A percentile compares a stretch with the other conserved stretches of the same genome.
Evolutionary conservation across 106 monocot genomes (phyloP).

Genomic region (Gastrodia elata): DNA sequence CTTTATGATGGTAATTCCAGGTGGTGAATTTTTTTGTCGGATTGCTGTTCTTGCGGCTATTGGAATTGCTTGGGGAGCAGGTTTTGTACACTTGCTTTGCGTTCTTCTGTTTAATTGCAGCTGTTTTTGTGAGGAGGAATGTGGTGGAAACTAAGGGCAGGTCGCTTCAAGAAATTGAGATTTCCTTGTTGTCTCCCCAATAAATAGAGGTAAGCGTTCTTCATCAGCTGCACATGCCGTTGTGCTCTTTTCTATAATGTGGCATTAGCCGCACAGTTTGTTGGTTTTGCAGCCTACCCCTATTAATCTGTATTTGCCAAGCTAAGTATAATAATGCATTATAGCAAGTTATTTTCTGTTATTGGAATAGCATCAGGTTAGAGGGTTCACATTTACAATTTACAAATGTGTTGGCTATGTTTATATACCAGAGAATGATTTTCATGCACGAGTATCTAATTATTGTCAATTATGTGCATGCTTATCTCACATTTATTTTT

Average conservation of each 20-base stretch:
- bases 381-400: too few species aligned
- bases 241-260: neutral
- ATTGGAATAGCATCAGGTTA: too few species aligned
- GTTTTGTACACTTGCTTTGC: slow-evolving; percentile 70
- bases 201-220: slow-evolving; percentile 36
- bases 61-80: slow-evolving; percentile 69
- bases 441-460: too few species aligned
- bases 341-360: too few species aligned
- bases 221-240: neutral
- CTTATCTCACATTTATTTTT: too few species aligned
- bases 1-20: slow-evolving; percentile 29
- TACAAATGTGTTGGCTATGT: too few species aligned
- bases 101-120: slow-evolving; percentile 60
- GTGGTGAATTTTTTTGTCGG: slow-evolving; percentile 93
- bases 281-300: too few species aligned
- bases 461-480: too few species aligned
- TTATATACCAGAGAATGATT: too few species aligned
- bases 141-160: slow-evolving; percentile 97
- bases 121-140: slow-evolving; percentile 75
- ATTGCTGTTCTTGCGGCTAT: slow-evolving; percentile 59
- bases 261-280: neutral
- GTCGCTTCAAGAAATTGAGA: slow-evolving; percentile 92
- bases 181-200: slow-evolving; percentile 61
- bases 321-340: too few species aligned
- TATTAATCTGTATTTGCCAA: too few species aligned